Evolutionary conservation across 129 eudicot genomes (phyloP).

Genomic region (Lactuca sativa): DNA sequence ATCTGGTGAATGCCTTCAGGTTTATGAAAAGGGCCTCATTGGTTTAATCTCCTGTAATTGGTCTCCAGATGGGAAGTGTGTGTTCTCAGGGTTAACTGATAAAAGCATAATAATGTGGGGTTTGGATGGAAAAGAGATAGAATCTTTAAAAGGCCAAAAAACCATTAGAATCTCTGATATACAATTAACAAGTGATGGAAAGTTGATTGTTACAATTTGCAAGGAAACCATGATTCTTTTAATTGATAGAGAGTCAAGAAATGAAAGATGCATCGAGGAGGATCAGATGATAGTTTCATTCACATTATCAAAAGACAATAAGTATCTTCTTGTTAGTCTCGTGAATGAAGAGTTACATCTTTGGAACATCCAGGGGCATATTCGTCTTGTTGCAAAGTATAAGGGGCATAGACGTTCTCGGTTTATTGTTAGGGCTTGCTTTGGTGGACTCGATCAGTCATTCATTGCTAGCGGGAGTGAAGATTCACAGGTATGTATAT

Average conservation of each 20-base stretch:
- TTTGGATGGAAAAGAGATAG: conserved; percentile 78
- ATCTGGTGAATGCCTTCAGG: conserved; percentile 80
- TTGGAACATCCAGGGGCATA: conserved; percentile 70
- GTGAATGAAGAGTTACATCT: conserved; percentile 85
- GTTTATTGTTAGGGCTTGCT: conserved; percentile 80
- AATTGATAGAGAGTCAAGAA: conserved; percentile 66
- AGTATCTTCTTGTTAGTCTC: conserved; percentile 65
- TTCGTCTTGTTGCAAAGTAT: conserved; percentile 57
- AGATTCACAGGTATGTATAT: conserved; percentile 76
- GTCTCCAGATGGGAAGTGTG: conserved; percentile 72
- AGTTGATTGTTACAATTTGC: conserved; percentile 49
- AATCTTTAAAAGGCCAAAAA: conserved; percentile 72
- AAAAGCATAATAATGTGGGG: conserved; percentile 88
- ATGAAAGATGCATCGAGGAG: conserved; percentile 69
- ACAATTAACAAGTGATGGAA: conserved; percentile 64
- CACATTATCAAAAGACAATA: conserved; percentile 66
- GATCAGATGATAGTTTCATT: conserved; percentile 76
- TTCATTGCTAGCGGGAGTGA: conserved; percentile 96
- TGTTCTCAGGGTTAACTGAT: conserved; percentile 73
- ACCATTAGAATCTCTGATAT: conserved; percentile 64
- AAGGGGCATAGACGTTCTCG: conserved; percentile 89
- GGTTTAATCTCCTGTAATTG: conserved; percentile 81
- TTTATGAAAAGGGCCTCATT: conserved; percentile 64
- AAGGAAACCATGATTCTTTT: conserved; percentile 56
- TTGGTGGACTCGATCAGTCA: conserved; percentile 89